These are phyloP conservation scores for Hygrophoropsis aurantiaca DNA, from an alignment of 768 basidiomycete genomes.

Conservation along the genomic window DNA sequence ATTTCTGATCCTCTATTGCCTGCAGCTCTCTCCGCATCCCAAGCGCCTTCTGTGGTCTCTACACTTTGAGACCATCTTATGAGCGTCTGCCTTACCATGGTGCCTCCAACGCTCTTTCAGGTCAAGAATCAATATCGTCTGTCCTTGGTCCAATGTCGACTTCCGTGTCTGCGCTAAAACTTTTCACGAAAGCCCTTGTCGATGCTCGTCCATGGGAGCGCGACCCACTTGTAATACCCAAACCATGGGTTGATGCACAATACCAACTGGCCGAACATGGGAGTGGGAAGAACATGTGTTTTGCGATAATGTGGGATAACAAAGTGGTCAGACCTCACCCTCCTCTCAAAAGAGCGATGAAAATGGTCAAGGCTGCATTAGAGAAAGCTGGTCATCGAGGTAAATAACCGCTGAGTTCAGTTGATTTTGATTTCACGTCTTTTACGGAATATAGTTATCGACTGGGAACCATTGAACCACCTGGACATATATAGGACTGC, in stretches of 20 bases:
- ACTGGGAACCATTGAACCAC: slow-evolving; percentile 30
- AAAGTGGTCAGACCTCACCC: slow-evolving; percentile 49
- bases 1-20: not conserved
- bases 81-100: slow-evolving; percentile 55
- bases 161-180: slow-evolving; percentile 48
- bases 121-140: slow-evolving; percentile 57
- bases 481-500: slow-evolving; percentile 28
- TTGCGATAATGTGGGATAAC: slow-evolving; percentile 53
- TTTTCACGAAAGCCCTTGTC: slow-evolving; percentile 53
- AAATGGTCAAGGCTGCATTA: slow-evolving; percentile 42
- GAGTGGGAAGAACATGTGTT: slow-evolving; percentile 42
- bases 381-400: slow-evolving; percentile 51
- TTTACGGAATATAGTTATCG: slow-evolving; percentile 27
- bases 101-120: slow-evolving; percentile 48
- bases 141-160: slow-evolving; percentile 59
- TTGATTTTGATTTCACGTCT: not conserved
- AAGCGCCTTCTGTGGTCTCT: slow-evolving; percentile 54
- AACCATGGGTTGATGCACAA: slow-evolving; percentile 45
- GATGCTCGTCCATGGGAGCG: slow-evolving; percentile 51
- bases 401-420: slow-evolving; percentile 11
- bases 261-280: slow-evolving; percentile 50
- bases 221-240: slow-evolving; percentile 51
- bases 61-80: slow-evolving; percentile 57
- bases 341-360: slow-evolving; percentile 51
- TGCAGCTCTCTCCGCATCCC: slow-evolving; percentile 57